Percentiles rank a stretch among this genome's conserved stretches.
Evolutionary conservation across 164 flowering plant genomes (phyloP).

Genomic region (Paratinospora sagittata): DNA sequence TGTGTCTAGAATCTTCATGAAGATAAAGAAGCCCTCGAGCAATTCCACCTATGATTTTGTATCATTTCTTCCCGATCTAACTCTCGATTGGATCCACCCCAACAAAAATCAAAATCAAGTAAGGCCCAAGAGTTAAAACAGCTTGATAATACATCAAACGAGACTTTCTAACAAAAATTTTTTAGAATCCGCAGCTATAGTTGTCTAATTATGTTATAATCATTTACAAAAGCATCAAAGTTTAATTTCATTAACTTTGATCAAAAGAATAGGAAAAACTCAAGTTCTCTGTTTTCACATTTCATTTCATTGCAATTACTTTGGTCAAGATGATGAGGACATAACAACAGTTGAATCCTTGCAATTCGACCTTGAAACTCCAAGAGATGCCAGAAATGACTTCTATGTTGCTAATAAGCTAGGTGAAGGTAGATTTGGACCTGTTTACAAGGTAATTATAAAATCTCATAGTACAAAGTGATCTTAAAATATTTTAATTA

Average conservation of each 20-base stretch:
- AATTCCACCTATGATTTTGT: neutral
- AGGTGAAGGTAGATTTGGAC: slow-evolving; percentile 34
- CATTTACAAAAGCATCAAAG: too few species aligned
- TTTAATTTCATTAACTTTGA: too few species aligned
- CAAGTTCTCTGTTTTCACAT: too few species aligned
- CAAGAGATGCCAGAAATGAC: slow-evolving; percentile 24
- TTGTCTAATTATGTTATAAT: too few species aligned
- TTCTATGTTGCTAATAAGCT: slow-evolving; percentile 31
- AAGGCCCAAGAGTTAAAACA: too few species aligned
- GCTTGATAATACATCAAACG: too few species aligned
- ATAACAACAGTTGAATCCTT: slow-evolving; percentile 16
- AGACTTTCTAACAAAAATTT: too few species aligned
- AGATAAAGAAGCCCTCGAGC: neutral
- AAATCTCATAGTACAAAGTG: too few species aligned
- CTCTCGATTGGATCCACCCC: neutral
- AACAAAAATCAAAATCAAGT: neutral
- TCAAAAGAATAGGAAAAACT: too few species aligned
- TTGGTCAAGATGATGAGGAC: slow-evolving; percentile 12
- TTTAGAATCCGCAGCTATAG: too few species aligned
- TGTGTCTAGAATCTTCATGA: neutral
- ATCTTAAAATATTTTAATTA: too few species aligned
- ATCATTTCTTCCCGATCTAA: neutral
- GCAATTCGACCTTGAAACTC: slow-evolving; percentile 20
- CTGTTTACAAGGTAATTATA: slow-evolving; percentile 28
- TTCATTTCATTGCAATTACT: neutral